These are phyloP conservation scores for Globisporangium barbulae DNA, from an alignment of 352 stramenopile genomes.

Conservation along the genomic window DNA sequence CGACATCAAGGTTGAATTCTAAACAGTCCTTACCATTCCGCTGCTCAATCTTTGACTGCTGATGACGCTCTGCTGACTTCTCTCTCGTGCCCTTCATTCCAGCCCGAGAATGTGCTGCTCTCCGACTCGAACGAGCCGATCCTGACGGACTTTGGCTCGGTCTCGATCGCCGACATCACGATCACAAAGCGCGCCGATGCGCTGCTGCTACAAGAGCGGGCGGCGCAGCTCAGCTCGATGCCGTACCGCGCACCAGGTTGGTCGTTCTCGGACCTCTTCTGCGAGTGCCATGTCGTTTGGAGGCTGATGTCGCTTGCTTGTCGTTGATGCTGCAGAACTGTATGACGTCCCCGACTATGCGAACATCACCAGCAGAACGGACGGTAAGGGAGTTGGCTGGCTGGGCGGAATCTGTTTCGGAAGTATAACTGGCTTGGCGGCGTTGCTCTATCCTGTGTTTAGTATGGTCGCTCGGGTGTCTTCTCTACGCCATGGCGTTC, in stretches of 20 bases:
- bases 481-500: constrained; percentile 88
- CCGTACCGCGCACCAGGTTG: constrained; percentile 81
- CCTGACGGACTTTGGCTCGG: constrained; percentile 88
- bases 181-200: constrained; percentile 76
- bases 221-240: constrained; percentile 84
- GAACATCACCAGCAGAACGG: constrained; percentile 68
- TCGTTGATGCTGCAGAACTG: constrained; percentile 44
- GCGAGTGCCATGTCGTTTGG: background rate
- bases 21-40: background rate
- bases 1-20: constrained; percentile 71
- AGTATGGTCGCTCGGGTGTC: constrained; percentile 89
- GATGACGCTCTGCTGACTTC: background rate
- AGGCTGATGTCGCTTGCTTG: background rate
- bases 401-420: background rate
- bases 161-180: constrained; percentile 53
- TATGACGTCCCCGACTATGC: constrained; percentile 81
- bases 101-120: constrained; percentile 89
- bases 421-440: background rate
- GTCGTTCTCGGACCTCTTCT: background rate
- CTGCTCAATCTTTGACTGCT: background rate
- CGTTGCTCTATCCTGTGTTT: background rate
- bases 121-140: constrained; percentile 73
- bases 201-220: constrained; percentile 78
- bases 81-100: background rate
- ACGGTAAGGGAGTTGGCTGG: constrained; percentile 30